These are phyloP conservation scores for Penicillium canescens DNA, from an alignment of 495 filamentous ascomycete species.

Conservation along the genomic window DNA sequence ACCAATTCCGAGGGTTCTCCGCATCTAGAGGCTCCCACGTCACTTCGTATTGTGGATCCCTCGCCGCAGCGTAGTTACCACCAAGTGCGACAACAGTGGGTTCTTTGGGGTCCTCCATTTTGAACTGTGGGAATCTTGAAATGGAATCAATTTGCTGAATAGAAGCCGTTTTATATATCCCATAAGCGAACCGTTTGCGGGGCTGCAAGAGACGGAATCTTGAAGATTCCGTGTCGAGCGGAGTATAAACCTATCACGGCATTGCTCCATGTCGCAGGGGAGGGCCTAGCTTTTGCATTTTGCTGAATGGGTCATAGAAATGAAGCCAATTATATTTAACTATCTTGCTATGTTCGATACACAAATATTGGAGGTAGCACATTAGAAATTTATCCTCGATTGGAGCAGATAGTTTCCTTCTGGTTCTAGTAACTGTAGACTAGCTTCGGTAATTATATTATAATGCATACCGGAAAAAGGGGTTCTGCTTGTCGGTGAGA, in stretches of 20 bases:
- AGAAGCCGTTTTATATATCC: too few relatives aligned
- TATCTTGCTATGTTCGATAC: too few relatives aligned
- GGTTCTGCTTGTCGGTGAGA: conserved; percentile 75
- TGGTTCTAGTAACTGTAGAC: too few relatives aligned
- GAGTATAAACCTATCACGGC: not conserved
- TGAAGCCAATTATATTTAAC: too few relatives aligned
- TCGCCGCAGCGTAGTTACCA: not conserved
- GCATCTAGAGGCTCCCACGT: conserved; percentile 58
- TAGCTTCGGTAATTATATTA: conserved; percentile 39
- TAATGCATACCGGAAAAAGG: conserved; percentile 72
- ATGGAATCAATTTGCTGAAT: not conserved
- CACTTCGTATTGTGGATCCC: conserved; percentile 63
- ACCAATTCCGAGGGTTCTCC: conserved; percentile 70
- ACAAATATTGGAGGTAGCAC: too few relatives aligned
- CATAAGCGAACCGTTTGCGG: conserved; percentile 1
- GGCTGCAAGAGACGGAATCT: conserved; percentile 16
- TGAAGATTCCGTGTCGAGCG: conserved; percentile 19
- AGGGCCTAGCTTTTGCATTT: too few relatives aligned
- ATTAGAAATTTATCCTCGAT: too few relatives aligned
- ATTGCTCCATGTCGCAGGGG: too few relatives aligned
- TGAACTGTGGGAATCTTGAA: not conserved
- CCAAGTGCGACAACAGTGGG: not conserved
- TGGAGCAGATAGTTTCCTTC: too few relatives aligned
- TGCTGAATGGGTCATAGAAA: too few relatives aligned
- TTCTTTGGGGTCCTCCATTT: conserved; percentile 1